Percentiles rank a stretch among this genome's conserved stretches.
These are phyloP conservation scores for Phoenix dactylifera DNA, from an alignment of 176 grass and related monocot genomes.

Conservation along the genomic window DNA sequence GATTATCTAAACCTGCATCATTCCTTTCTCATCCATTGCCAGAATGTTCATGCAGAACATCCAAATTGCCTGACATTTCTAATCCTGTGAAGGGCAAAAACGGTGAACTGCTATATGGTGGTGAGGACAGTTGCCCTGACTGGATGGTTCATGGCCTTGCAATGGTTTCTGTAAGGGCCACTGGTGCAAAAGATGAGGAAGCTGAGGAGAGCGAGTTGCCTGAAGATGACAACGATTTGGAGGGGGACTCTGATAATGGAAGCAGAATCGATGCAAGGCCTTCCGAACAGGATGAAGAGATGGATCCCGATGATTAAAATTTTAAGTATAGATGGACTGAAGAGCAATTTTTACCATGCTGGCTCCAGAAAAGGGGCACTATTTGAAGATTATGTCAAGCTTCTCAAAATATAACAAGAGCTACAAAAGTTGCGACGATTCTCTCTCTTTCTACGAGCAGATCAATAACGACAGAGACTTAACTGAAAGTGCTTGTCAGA, in stretches of 20 bases:
- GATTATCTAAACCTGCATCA: constrained; percentile 56
- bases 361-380: constrained; percentile 1
- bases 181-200: constrained; percentile 53
- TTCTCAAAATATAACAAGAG: neutral
- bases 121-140: constrained; percentile 65
- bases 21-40: constrained; percentile 76
- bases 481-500: constrained; percentile 4
- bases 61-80: constrained; percentile 17
- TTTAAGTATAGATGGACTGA: constrained; percentile 6
- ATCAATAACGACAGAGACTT: constrained; percentile 1
- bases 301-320: constrained; percentile 86
- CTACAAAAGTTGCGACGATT: constrained; percentile 3
- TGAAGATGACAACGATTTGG: constrained; percentile 43
- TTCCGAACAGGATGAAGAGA: constrained; percentile 74
- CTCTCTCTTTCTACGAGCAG: neutral
- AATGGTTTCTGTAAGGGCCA: constrained; percentile 24
- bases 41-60: constrained; percentile 64
- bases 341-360: constrained; percentile 7
- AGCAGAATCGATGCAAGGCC: constrained; percentile 31
- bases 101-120: constrained; percentile 30
- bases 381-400: too few relatives aligned
- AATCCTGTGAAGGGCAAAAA: constrained; percentile 23
- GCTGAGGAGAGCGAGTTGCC: constrained; percentile 49
- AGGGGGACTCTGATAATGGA: constrained; percentile 51
- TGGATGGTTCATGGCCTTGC: constrained; percentile 42